These are phyloP conservation scores for Gastrolobium bilobum DNA, from an alignment of 306 rosid species.

Conservation along the genomic window DNA sequence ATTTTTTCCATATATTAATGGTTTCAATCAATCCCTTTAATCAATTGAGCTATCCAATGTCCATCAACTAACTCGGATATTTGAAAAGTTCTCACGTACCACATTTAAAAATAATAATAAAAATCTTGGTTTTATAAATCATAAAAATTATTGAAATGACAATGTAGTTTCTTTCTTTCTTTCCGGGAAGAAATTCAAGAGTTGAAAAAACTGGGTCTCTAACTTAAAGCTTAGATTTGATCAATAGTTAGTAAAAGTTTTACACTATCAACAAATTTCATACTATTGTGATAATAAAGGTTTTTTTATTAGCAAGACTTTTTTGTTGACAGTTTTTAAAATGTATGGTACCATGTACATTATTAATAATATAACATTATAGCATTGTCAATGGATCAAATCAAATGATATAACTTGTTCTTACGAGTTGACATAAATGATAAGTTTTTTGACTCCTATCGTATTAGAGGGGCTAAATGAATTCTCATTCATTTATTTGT, in stretches of 20 bases:
- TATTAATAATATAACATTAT: background rate
- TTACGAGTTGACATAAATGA: background rate
- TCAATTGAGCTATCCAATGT: too few species aligned
- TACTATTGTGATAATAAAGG: background rate
- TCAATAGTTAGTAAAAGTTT: background rate
- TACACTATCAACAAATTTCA: background rate
- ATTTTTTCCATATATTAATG: too few species aligned
- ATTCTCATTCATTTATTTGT: constrained; percentile 32
- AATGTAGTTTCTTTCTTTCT: too few species aligned
- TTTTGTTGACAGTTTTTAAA: background rate
- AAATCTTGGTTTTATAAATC: too few species aligned
- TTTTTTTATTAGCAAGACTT: background rate
- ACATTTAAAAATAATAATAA: too few species aligned
- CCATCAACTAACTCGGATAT: too few species aligned
- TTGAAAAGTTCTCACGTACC: too few species aligned
- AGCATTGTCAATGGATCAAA: constrained; percentile 11
- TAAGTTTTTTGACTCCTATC: background rate
- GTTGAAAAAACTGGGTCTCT: too few species aligned
- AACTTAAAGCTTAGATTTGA: background rate
- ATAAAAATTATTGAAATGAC: too few species aligned
- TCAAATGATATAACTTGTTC: background rate
- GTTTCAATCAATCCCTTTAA: too few species aligned
- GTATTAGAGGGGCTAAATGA: background rate
- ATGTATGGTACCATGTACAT: background rate
- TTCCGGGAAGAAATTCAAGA: too few species aligned